Evolutionary conservation across 768 basidiomycete genomes (phyloP), one percentile per base, ranked within the genome.

Genomic region (Agaricus subrufescens): DNA sequence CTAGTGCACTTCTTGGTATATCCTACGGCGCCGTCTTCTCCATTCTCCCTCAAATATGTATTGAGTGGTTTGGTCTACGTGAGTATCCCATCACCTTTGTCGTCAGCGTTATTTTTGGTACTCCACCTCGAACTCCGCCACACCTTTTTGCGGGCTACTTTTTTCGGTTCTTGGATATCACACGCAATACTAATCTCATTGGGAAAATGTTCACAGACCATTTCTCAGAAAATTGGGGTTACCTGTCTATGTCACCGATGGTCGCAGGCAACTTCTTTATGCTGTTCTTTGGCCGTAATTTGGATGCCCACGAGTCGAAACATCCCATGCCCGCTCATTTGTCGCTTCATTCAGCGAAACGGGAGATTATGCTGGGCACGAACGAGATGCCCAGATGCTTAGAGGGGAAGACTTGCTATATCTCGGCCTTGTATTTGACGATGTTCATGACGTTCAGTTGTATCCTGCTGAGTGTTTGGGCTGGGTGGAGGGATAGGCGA

Each of bases 1-100:
- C 71, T 76, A 74, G 72, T 57, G 61, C 71, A 7, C 60, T 75
- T 23, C 69, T 91, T 0, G 90, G 89, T 0, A 66, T 87, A 4
- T 83, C 85, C 0, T 88, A 94, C 61, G 92, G 92, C 3, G 78
- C 82, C 48, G 69, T 73, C 52, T 93, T 91, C 65, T 88, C 87
- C 2, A 72, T 89, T 43, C 77, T 81, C 63, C 89, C 91, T 0
- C 84, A 86, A n/a, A 76, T 95, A 30, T 77, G 82, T 50, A 77
- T 94, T 26, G 94, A 95, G 61, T 94, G 90, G 91, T 95, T 94
- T 61, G 93, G 93, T 6, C 75, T 95, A 63, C 74, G 90, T 90
- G 62, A 64, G 88, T 83, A 2, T 45, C 43, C 11, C 11, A 8
- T 7, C 34, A 34, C 11, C 34, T 8, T 34, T 4, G 7, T 8